These are phyloP conservation scores for Amyloporia xantha DNA, from an alignment of 768 basidiomycete genomes.

Conservation along the genomic window DNA sequence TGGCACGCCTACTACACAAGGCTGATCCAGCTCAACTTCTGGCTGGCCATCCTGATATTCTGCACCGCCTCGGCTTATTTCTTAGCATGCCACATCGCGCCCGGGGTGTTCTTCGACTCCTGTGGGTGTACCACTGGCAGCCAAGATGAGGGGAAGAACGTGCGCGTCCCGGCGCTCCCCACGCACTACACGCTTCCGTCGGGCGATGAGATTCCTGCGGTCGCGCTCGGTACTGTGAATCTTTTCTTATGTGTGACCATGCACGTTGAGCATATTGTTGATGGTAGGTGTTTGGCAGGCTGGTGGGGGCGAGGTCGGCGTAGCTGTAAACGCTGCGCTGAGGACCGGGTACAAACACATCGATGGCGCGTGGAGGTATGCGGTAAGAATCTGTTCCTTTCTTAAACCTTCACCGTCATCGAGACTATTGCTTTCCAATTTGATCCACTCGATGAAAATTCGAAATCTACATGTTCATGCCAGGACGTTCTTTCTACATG, in stretches of 20 bases:
- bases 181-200: conserved; percentile 55
- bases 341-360: conserved; percentile 64
- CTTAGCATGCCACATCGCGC: not conserved
- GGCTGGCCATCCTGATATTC: not conserved
- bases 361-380: conserved; percentile 68
- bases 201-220: conserved; percentile 60
- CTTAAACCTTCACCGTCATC: not conserved
- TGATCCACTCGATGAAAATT: too few relatives aligned
- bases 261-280: not conserved
- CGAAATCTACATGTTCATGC: too few relatives aligned
- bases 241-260: conserved; percentile 3
- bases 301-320: conserved; percentile 49
- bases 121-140: not conserved
- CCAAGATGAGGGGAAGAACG: too few relatives aligned
- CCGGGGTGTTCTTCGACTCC: not conserved
- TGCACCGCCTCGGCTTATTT: not conserved
- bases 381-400: conserved; percentile 28
- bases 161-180: conserved; percentile 29
- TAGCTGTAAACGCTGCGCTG: conserved; percentile 61
- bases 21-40: not conserved
- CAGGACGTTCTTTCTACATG: too few relatives aligned
- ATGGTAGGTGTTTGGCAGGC: conserved; percentile 59
- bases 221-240: conserved; percentile 49
- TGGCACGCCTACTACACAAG: too few relatives aligned
- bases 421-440: too few relatives aligned